phyloP scores from a whole-genome alignment of 2,329 filamentous ascomycete species.

The Colletotrichum shisoi region DNA sequence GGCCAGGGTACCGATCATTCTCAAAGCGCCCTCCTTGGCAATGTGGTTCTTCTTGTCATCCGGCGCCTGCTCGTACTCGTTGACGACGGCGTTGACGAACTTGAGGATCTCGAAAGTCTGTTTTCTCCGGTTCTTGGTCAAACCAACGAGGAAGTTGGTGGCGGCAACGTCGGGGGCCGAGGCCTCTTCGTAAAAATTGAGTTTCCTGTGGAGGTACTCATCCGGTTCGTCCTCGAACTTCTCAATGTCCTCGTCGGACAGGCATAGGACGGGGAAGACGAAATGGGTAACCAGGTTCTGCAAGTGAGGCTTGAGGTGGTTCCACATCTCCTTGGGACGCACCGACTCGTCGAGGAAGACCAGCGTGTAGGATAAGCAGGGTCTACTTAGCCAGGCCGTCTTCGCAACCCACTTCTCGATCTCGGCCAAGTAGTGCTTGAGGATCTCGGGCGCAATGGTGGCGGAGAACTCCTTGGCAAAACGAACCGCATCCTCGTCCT shows the following conservation, averaged over 20 bases:
- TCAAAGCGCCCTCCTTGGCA: conserved; percentile 93
- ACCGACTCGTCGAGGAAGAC: conserved; percentile 97
- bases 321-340: conserved; percentile 97
- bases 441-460: conserved; percentile 92
- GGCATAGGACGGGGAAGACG: conserved; percentile 92
- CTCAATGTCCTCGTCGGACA: conserved; percentile 89
- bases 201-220: conserved; percentile 94
- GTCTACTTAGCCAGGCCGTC: conserved; percentile 91
- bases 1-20: conserved; percentile 96
- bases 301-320: conserved; percentile 89
- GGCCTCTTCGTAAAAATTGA: conserved; percentile 98
- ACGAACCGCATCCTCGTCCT: conserved; percentile 75
- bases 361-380: conserved; percentile 90
- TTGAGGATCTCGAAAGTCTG: conserved; percentile 94
- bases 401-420: conserved; percentile 98
- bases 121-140: conserved; percentile 93
- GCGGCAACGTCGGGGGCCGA: conserved; percentile 94
- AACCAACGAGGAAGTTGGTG: conserved; percentile 92
- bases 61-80: conserved; percentile 83
- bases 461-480: conserved; percentile 91
- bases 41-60: conserved; percentile 92
- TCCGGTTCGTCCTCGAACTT: conserved; percentile 94
- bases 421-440: conserved; percentile 92
- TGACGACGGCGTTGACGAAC: conserved; percentile 95
- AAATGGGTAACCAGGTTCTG: conserved; percentile 93